Base-by-base conservation (phyloP, 257 asterid species). In the Nyctanthes arbortristis region DNA sequence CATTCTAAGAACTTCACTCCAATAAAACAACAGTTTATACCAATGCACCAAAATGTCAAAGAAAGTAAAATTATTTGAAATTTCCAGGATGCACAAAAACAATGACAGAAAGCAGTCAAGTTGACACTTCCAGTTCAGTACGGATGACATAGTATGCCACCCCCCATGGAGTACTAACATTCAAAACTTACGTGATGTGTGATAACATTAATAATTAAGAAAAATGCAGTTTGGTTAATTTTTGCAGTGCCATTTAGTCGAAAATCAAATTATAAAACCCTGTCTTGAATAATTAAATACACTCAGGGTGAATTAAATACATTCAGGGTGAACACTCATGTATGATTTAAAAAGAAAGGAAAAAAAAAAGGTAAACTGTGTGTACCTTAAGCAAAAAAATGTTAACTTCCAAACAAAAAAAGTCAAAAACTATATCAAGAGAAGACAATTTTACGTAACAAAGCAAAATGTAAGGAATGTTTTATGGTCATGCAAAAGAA, bases 401-500 rank as follows among this genome's bases (percentile, higher is more conserved):
- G 59, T 56, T 14, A n/a, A n/a, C n/a, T 27, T 63, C 18, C 16
- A 3, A 29, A 49, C 28, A 40, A 60, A 61, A 27, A 70, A 56
- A 11, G 13, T 13, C 28, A 63, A 27, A 20, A 24, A 33, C 62
- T 27, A 73, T 12, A 29, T 60, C 24, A 13, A 2, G 7, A n/a
- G 30, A 36, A 18, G 27, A 24, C 31, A 45, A 14, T 61, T 63
- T 31, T 54, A 2, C 16, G 9, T 30, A 22, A 47, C 27, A 43
- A 9, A 56, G 31, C 18, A 52, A 22, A 43, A 20, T 52, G 14
- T 9, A 25, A 52, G 58, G 27, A 47, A 65, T 24, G 58, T 7
- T 55, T 18, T 32, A 54, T 39, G 39, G 37, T 25, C 14, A 65
- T 25, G 60, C 36, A 62, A 35, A 32, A 69, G 54, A 84, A 72